A percentile compares a stretch with the other conserved stretches of the same genome.
phyloP scores from a whole-genome alignment of 306 rosid species.

The Medicago lupulina region DNA sequence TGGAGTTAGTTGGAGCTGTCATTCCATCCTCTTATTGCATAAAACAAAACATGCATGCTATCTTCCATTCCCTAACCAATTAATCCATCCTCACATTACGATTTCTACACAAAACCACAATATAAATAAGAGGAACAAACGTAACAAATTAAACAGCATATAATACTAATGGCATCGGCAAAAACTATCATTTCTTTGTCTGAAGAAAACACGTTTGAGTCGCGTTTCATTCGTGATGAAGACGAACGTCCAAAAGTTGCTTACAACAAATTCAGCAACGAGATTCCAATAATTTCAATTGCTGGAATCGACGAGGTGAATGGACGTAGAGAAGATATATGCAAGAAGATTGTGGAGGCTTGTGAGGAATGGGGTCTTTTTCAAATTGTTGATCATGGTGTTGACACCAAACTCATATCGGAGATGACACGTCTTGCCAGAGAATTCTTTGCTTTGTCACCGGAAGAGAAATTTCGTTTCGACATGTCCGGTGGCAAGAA shows the following conservation, averaged over 20 bases:
- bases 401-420: slow-evolving; percentile 55
- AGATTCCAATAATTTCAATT: slow-evolving; percentile 69
- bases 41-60: too few species aligned
- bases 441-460: slow-evolving; percentile 65
- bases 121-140: background rate
- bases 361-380: slow-evolving; percentile 86
- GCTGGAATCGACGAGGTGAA: slow-evolving; percentile 61
- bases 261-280: slow-evolving; percentile 69
- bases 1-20: too few species aligned
- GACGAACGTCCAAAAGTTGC: slow-evolving; percentile 84
- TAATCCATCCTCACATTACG: background rate
- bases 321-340: slow-evolving; percentile 52
- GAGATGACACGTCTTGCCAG: slow-evolving; percentile 64
- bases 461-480: slow-evolving; percentile 75
- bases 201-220: slow-evolving; percentile 51
- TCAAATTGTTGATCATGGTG: slow-evolving; percentile 78
- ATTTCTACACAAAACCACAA: background rate
- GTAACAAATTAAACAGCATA: background rate
- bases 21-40: too few species aligned
- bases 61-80: too few species aligned
- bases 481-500: slow-evolving; percentile 86
- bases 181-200: slow-evolving; percentile 66
- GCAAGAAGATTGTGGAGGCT: slow-evolving; percentile 68
- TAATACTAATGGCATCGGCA: slow-evolving; percentile 33
- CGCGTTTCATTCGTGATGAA: slow-evolving; percentile 68